Conservation (phyloP, 805 yeast genomes). For the Candida schatavii region DNA sequence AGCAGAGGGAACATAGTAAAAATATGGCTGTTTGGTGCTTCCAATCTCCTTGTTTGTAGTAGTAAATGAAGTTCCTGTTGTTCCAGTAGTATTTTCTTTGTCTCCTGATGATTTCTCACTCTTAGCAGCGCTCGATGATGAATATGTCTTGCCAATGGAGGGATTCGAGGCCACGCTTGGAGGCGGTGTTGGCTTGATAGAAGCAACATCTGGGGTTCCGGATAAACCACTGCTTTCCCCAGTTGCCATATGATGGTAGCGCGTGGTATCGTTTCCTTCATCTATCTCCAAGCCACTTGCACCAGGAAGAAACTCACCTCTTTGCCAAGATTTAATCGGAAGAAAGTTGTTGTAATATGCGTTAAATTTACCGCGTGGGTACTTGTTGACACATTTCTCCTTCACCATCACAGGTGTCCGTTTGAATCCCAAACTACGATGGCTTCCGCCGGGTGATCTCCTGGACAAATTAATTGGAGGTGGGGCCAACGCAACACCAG, state of each 20-base stretch:
- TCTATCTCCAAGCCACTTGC: background rate
- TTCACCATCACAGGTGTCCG: background rate
- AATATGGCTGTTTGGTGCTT: conserved; percentile 10
- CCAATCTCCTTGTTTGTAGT: background rate
- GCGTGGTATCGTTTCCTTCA: background rate
- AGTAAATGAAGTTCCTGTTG: background rate
- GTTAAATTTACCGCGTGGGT: background rate
- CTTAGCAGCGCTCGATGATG: conserved; percentile 11
- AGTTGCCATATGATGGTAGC: too few relatives aligned
- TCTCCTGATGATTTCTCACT: conserved; percentile 11
- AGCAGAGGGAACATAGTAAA: conserved; percentile 16
- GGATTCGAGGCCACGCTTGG: conserved; percentile 11
- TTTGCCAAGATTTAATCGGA: background rate
- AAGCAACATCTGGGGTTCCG: background rate
- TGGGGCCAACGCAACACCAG: conserved; percentile 60
- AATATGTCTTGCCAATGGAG: conserved; percentile 9
- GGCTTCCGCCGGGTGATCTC: background rate
- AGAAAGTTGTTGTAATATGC: background rate
- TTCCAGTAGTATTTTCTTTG: conserved; percentile 1
- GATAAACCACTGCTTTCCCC: background rate
- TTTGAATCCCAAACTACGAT: background rate
- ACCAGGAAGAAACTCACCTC: background rate
- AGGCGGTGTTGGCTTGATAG: conserved; percentile 6
- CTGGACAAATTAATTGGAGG: conserved; percentile 67
- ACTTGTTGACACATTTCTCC: background rate